These are phyloP conservation scores for Petrea volubilis DNA, from an alignment of 257 asterid genomes.

Conservation along the genomic window DNA sequence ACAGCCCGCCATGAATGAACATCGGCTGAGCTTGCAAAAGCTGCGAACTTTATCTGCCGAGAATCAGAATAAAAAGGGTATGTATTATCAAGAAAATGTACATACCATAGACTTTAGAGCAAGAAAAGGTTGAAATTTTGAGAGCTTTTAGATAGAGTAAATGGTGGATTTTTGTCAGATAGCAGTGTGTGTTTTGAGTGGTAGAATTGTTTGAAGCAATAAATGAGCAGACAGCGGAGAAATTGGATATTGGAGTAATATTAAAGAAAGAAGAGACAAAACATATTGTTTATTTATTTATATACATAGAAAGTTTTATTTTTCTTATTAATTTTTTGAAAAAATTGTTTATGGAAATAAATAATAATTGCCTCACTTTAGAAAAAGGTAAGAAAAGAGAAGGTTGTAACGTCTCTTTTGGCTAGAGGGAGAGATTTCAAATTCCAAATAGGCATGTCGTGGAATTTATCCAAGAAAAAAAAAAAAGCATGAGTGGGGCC, in stretches of 20 bases:
- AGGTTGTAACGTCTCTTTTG: conserved; percentile 69
- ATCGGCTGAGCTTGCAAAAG: conserved; percentile 33
- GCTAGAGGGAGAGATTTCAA: conserved; percentile 61
- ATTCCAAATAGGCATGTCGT: conserved; percentile 41
- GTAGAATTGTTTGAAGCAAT: conserved; percentile 43
- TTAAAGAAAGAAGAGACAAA: conserved; percentile 27
- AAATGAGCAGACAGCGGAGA: conserved; percentile 48
- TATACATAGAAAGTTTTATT: not conserved
- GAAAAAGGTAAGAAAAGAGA: conserved; percentile 43
- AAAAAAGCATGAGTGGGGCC: no score
- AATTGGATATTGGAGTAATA: conserved; percentile 34
- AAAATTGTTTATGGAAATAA: conserved; percentile 5
- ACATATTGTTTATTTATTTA: conserved; percentile 12
- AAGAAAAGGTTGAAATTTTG: conserved; percentile 7
- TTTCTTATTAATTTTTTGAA: conserved; percentile 15
- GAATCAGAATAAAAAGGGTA: conserved; percentile 11
- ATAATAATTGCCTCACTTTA: conserved; percentile 13
- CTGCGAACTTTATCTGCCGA: conserved; percentile 21
- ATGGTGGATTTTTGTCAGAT: conserved; percentile 23
- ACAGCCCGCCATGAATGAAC: conserved; percentile 32
- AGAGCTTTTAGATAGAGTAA: conserved; percentile 27
- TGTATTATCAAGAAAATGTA: conserved; percentile 14
- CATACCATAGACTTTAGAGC: no score
- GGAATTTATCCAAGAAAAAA: no score
- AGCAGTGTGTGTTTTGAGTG: conserved; percentile 33